Evolutionary conservation across 2,329 filamentous ascomycete genomes (phyloP).

Genomic region (Fusarium sp.): DNA sequence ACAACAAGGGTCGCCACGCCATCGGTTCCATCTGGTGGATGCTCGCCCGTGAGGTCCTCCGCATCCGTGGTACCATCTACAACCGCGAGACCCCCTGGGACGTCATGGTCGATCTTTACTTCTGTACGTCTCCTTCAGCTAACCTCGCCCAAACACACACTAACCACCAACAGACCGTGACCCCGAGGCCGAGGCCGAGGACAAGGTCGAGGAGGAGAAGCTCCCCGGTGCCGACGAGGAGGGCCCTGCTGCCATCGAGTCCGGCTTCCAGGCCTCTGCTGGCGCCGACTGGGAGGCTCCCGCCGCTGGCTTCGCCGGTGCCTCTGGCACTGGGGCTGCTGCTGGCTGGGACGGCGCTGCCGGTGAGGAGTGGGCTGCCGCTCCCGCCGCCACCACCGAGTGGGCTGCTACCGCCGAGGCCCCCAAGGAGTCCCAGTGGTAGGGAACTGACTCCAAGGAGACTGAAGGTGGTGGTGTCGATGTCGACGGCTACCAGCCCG

Average conservation of each 20-base stretch:
- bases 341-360: slow-evolving; percentile 67
- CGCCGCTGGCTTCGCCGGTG: slow-evolving; percentile 74
- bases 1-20: slow-evolving; percentile 99
- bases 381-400: slow-evolving; percentile 70
- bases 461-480: slow-evolving; percentile 1
- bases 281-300: slow-evolving; percentile 86
- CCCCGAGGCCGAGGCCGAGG: slow-evolving; percentile 99
- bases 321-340: slow-evolving; percentile 58
- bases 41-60: slow-evolving; percentile 99
- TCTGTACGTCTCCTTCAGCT: slow-evolving; percentile 69
- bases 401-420: slow-evolving; percentile 71
- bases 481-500: neutral
- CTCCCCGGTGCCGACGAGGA: slow-evolving; percentile 84
- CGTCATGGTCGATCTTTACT: slow-evolving; percentile 99
- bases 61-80: slow-evolving; percentile 95
- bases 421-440: slow-evolving; percentile 66
- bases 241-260: slow-evolving; percentile 79
- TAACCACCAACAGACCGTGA: slow-evolving; percentile 77
- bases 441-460: slow-evolving; percentile 46
- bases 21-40: slow-evolving; percentile 99
- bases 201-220: slow-evolving; percentile 96
- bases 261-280: slow-evolving; percentile 71
- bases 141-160: neutral
- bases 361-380: slow-evolving; percentile 71
- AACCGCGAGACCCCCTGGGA: slow-evolving; percentile 98